Percentiles rank a stretch among this genome's conserved stretches.
phyloP scores from a whole-genome alignment of 768 basidiomycete genomes.

The Hydnum rufescens region DNA sequence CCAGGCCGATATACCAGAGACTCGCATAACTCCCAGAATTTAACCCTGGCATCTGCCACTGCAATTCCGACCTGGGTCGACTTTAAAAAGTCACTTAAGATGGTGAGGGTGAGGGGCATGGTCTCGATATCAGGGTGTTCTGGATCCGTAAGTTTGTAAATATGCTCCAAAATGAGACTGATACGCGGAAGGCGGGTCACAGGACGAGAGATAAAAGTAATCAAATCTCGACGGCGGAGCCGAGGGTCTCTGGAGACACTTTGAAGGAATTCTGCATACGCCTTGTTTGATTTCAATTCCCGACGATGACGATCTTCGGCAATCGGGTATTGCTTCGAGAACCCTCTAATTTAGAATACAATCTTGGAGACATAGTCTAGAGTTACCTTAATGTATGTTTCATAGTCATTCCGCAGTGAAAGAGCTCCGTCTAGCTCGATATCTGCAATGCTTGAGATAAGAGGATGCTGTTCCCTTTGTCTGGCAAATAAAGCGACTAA shows the following conservation, averaged over 20 bases:
- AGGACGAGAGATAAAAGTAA: conserved; percentile 68
- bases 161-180: conserved; percentile 40
- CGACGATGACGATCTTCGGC: conserved; percentile 65
- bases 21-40: conserved; percentile 66
- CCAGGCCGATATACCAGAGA: conserved; percentile 53
- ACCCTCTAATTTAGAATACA: background rate
- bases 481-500: conserved; percentile 54
- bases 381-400: conserved; percentile 48
- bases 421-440: conserved; percentile 45
- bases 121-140: conserved; percentile 67
- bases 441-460: conserved; percentile 68
- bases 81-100: conserved; percentile 56
- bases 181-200: conserved; percentile 77
- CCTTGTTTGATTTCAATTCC: conserved; percentile 46
- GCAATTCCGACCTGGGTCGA: conserved; percentile 80
- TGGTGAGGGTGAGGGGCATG: conserved; percentile 47
- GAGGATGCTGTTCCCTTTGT: conserved; percentile 68
- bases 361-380: background rate
- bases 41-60: conserved; percentile 79
- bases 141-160: conserved; percentile 20
- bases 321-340: conserved; percentile 50
- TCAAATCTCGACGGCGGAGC: conserved; percentile 52
- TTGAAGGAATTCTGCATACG: conserved; percentile 48
- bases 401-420: conserved; percentile 44
- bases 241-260: conserved; percentile 41